Conservation (phyloP, 2,329 filamentous ascomycete species). For the Scedosporium boydii region DNA sequence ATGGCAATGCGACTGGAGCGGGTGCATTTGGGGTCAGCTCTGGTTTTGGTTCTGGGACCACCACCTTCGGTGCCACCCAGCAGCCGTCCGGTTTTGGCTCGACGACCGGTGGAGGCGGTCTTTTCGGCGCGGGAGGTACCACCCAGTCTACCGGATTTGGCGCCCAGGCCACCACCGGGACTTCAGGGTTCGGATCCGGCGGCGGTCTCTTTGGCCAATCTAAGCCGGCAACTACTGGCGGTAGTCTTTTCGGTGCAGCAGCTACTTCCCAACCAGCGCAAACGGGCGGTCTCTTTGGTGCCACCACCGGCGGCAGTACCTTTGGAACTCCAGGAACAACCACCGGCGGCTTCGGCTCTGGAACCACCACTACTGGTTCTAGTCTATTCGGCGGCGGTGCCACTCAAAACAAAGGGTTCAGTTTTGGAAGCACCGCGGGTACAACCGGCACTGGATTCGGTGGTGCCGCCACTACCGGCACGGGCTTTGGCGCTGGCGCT, state of each 20-base stretch:
- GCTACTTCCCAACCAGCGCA: constrained; percentile 4
- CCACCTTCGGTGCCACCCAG: constrained; percentile 36
- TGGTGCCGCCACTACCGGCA: constrained; percentile 24
- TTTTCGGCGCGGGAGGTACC: constrained; percentile 32
- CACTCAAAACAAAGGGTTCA: constrained; percentile 30
- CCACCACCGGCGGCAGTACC: constrained; percentile 20
- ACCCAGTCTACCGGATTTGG: constrained; percentile 8
- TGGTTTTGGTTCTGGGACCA: constrained; percentile 37
- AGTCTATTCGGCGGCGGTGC: constrained; percentile 35
- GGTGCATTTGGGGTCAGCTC: constrained; percentile 68
- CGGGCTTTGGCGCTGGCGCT: constrained; percentile 27
- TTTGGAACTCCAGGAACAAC: constrained; percentile 28
- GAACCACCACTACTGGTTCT: constrained; percentile 14
- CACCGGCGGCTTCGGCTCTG: constrained; percentile 16
- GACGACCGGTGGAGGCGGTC: constrained; percentile 24
- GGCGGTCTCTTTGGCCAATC: constrained; percentile 18
- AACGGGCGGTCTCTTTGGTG: not conserved
- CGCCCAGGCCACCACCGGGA: constrained; percentile 5
- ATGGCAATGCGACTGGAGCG: constrained; percentile 73
- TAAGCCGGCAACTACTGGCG: constrained; percentile 17
- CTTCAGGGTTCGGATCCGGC: constrained; percentile 6
- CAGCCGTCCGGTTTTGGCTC: constrained; percentile 24
- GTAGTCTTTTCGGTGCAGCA: constrained; percentile 24
- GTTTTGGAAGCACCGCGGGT: constrained; percentile 31
- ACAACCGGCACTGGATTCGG: constrained; percentile 17